phyloP scores from a whole-genome alignment of 352 stramenopile species.

The Phytophthora quininea region DNA sequence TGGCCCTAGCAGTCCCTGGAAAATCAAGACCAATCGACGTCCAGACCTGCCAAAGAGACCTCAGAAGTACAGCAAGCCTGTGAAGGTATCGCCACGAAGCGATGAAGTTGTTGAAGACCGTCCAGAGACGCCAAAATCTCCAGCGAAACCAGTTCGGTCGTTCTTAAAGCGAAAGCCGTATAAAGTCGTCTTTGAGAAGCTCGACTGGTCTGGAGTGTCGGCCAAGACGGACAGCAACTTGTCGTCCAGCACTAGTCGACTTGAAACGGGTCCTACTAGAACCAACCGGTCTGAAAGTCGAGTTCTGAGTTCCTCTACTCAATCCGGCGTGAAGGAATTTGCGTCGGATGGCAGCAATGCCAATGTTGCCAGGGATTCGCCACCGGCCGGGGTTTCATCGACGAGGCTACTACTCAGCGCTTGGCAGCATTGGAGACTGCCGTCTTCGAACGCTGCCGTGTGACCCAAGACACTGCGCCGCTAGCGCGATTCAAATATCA shows the following conservation, averaged over 20 bases:
- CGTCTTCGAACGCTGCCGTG: conserved; percentile 34
- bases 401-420: conserved; percentile 24
- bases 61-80: conserved; percentile 9
- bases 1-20: background rate
- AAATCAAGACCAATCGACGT: conserved; percentile 9
- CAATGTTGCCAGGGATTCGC: background rate
- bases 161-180: conserved; percentile 78
- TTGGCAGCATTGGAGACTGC: conserved; percentile 25
- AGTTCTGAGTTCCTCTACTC: background rate
- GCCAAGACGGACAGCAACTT: conserved; percentile 67
- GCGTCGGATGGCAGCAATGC: background rate
- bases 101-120: conserved; percentile 7
- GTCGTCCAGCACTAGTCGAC: conserved; percentile 10
- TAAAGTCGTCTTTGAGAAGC: conserved; percentile 68
- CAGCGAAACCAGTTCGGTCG: conserved; percentile 12
- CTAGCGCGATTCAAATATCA: conserved; percentile 39
- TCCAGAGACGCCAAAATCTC: conserved; percentile 8
- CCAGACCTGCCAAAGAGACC: conserved; percentile 19
- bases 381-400: conserved; percentile 9
- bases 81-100: conserved; percentile 2
- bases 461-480: conserved; percentile 29
- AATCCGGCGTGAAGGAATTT: background rate
- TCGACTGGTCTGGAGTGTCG: conserved; percentile 63
- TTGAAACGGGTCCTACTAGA: conserved; percentile 1
- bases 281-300: background rate